These are phyloP conservation scores for Daphne laureola DNA, from an alignment of 441 rosid species.

Conservation along the genomic window DNA sequence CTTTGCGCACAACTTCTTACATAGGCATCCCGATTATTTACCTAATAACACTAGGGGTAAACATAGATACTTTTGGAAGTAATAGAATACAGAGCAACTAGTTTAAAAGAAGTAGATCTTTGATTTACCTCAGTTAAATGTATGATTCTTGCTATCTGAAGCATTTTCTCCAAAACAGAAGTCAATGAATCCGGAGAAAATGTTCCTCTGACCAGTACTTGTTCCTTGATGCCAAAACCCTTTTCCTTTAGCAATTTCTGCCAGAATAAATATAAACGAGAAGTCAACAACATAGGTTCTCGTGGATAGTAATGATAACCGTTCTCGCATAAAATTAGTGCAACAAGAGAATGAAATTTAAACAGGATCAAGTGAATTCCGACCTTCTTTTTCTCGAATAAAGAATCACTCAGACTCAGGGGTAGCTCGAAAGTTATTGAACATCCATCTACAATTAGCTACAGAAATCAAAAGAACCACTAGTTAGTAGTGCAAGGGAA, in stretches of 20 bases:
- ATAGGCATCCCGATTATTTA: conserved; percentile 1
- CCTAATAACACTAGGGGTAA: background rate
- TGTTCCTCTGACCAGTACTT: conserved; percentile 26
- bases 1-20: background rate
- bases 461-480: no score
- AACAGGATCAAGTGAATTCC: conserved; percentile 4
- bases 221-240: conserved; percentile 45
- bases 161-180: conserved; percentile 36
- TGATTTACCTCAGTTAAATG: conserved; percentile 65
- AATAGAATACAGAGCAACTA: conserved; percentile 1
- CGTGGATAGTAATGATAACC: background rate
- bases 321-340: background rate
- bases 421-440: conserved; percentile 42
- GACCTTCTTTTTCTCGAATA: conserved; percentile 67
- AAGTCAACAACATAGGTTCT: background rate
- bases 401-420: conserved; percentile 41
- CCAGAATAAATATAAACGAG: conserved; percentile 7
- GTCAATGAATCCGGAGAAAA: conserved; percentile 28
- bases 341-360: conserved; percentile 7
- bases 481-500: no score
- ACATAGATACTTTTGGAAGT: background rate
- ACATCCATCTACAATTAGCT: conserved; percentile 18
- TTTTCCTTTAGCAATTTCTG: conserved; percentile 52
- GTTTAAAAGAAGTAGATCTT: background rate
- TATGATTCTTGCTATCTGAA: conserved; percentile 56